Base-by-base conservation (phyloP, 257 asterid genomes). In the Agastache rugosa region DNA sequence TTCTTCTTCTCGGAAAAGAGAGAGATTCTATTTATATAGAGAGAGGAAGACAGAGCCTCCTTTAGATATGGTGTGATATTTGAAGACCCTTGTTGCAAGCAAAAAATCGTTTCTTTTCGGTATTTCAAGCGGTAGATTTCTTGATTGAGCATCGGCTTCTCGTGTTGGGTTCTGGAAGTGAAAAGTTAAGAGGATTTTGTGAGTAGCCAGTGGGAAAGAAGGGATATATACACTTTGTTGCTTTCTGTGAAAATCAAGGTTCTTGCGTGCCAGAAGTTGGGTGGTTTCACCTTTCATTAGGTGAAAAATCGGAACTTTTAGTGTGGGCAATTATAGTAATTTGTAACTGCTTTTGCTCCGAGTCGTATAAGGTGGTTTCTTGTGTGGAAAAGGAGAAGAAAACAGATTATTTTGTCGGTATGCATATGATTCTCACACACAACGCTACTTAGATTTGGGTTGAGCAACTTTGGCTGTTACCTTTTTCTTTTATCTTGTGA, bases 381-480 rank as follows among this genome's bases (percentile, higher is more conserved):
- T 55, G 58, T 22, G 74, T n/a, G 61, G 11, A 39, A 78, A 51
- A 31, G 34, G 29, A 35, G 23, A 51, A 71, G 54, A 17, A 25
- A 45, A 47, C 83, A 75, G 39, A 29, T 67, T 41, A 7, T 75
- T 60, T 89, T 85, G 90, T 85, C 89, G 16, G 81, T 75, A 69
- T 81, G 85, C 83, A 67, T 74, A 75, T 80, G 77, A 77, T 84
- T 85, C 67, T 42, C 56, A 42, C 80, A 27, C 63, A 69, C 85
- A 72, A 65, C 63, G 63, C 78, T 79, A 81, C 76, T 67, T 82
- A 76, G 85, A 88, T 91, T 87, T 48, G 79, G 31, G 87, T 91
- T 89, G 78, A 85, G 87, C 86, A 82, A 76, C 81, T 91, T 88
- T 88, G 93, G 90, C 90, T 78, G 68, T 81, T 75, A 80, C 82